Conservation (phyloP, 495 filamentous ascomycete genomes). For the Aspergillus taichungensis region DNA sequence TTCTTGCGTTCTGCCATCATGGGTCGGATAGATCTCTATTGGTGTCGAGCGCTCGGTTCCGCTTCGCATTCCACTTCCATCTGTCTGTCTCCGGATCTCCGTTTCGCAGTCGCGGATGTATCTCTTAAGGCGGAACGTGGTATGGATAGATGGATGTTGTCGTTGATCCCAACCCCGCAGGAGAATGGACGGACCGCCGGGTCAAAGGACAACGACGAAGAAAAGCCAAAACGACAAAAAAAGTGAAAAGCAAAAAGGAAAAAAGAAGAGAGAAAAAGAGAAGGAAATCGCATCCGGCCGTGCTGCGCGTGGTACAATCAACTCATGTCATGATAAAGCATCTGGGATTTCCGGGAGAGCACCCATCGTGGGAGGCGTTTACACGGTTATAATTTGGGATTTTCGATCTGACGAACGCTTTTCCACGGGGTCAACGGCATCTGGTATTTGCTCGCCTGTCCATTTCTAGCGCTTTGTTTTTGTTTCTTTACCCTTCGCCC, state of each 20-base stretch:
- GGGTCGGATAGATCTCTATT: no score
- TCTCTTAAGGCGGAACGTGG: no score
- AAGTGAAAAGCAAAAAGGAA: neutral
- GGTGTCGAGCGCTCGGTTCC: neutral
- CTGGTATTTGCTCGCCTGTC: constrained; percentile 1
- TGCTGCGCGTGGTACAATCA: no score
- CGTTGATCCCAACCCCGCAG: no score
- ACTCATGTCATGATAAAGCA: constrained; percentile 2
- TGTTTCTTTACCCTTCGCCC: constrained; percentile 1
- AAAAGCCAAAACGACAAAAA: no score
- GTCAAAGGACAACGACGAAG: no score
- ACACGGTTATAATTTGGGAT: constrained; percentile 11
- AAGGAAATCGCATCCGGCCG: neutral
- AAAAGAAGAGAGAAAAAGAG: neutral
- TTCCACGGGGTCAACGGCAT: neutral
- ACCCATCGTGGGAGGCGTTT: constrained; percentile 8
- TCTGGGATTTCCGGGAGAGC: constrained; percentile 1
- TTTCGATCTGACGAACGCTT: constrained; percentile 1
- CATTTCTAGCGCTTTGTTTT: constrained; percentile 4
- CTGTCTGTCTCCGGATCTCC: no score
- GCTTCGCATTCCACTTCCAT: neutral
- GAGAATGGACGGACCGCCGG: no score
- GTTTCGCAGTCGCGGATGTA: no score
- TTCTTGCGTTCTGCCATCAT: constrained; percentile 1
- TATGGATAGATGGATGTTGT: no score